A percentile compares a stretch with the other conserved stretches of the same genome.
phyloP scores from a whole-genome alignment of 257 asterid species.

The Penstemon barbatus region DNA sequence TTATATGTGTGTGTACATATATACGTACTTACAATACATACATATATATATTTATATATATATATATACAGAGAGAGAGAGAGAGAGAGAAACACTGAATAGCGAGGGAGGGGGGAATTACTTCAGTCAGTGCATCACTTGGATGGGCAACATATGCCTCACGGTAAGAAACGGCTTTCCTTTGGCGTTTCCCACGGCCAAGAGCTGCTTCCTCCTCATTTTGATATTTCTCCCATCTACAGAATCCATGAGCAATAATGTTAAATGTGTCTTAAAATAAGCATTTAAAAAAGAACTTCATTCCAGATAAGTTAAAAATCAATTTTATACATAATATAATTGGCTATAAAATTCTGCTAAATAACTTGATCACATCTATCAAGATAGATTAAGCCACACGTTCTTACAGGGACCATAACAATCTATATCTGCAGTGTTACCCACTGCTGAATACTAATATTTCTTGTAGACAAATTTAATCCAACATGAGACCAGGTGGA shows the following conservation, averaged over 20 bases:
- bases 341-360: not conserved
- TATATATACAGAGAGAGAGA: not conserved
- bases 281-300: not conserved
- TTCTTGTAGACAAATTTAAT: not conserved
- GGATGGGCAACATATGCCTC: conserved; percentile 77
- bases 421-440: not conserved
- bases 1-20: not conserved
- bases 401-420: not conserved
- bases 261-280: conserved; percentile 11
- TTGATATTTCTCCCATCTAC: conserved; percentile 91
- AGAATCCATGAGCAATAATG: conserved; percentile 31
- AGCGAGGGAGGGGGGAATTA: conserved; percentile 30
- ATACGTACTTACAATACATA: not conserved
- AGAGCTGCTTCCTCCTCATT: conserved; percentile 95
- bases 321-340: not conserved
- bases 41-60: not conserved
- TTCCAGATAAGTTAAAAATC: not conserved
- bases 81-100: conserved; percentile 6
- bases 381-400: not conserved
- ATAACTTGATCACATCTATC: not conserved
- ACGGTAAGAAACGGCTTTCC: conserved; percentile 88
- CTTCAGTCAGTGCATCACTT: conserved; percentile 62
- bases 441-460: not conserved
- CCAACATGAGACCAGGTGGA: not conserved
- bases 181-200: conserved; percentile 97